Base-by-base conservation (phyloP, 148 eudicot genomes). In the Fallopia convolvulus region DNA sequence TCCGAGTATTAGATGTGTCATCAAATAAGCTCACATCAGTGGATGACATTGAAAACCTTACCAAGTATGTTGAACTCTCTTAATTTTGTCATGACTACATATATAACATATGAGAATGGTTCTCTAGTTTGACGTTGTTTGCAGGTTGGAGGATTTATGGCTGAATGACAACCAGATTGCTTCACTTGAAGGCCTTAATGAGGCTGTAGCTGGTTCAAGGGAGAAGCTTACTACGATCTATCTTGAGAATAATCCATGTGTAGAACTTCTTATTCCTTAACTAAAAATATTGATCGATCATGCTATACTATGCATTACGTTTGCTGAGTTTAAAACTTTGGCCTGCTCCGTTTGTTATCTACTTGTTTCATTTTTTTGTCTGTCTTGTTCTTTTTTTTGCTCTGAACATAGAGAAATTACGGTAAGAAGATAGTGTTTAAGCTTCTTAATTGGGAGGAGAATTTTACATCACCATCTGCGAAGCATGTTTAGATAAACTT, bases 181-280 rank as follows among this genome's bases (percentile, higher is more conserved):
- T 41, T 87, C 91, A 50, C 65, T 92, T 47, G 97, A 92, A 52
- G 89, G 87, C 76, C 80, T 95, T 78, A 85, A 81, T 41, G 93
- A 89, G 80, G 93, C 90, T 48, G 97, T 91, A 82, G 77, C 86
- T 77, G 90, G 97, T 79, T 90, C 93, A 50, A 91, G 88, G 80
- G 90, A 91, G 83, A 91, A 78, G 81, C 91, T 95, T 50, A 95
- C 99, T 66, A 92, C 97, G 80, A 84, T 95, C 80, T 95, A 95
- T 82, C 97, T 95, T 74, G 99, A 92, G 89, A 89, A 88, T 78
- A 95, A 95, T 86, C 99, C 99, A 30, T 95, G 97, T 85, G 99
- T 95, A 92, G 44, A 97, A 61, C 44, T 61, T 33, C 50, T 13
- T 44, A 17, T 47, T 44, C 50, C 53, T 75, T 30, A 23, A 56